Evolutionary conservation across 2,329 filamentous ascomycete species (phyloP).

Genomic region (Monosporascus sp.): DNA sequence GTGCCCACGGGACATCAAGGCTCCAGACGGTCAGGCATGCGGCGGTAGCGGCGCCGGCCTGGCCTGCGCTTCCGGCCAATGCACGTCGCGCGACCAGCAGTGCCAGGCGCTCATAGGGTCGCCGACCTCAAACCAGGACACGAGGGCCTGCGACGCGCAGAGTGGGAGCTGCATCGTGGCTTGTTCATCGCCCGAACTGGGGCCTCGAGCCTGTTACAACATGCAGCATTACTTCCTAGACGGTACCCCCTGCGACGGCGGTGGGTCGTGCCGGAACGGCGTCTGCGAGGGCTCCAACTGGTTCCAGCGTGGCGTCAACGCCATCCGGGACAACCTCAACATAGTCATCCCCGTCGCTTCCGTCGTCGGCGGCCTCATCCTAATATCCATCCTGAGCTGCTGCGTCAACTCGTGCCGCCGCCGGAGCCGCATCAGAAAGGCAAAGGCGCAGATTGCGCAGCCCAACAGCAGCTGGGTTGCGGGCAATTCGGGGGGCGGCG

Average conservation of each 20-base stretch:
- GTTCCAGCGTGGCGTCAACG: constrained; percentile 64
- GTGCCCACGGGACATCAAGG: constrained; percentile 69
- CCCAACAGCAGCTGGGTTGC: constrained; percentile 22
- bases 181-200: constrained; percentile 68
- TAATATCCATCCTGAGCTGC: constrained; percentile 66
- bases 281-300: constrained; percentile 67
- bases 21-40: constrained; percentile 66
- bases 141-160: constrained; percentile 67
- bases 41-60: constrained; percentile 59
- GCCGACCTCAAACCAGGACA: constrained; percentile 68
- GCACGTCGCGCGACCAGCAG: constrained; percentile 85
- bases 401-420: constrained; percentile 51
- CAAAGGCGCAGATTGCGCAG: constrained; percentile 18
- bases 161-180: constrained; percentile 65
- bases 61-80: constrained; percentile 85
- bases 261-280: constrained; percentile 75
- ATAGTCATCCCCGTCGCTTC: constrained; percentile 76
- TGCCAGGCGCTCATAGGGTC: constrained; percentile 80
- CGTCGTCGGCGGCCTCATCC: constrained; percentile 66
- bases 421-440: constrained; percentile 20
- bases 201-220: constrained; percentile 60
- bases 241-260: constrained; percentile 77
- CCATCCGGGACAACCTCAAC: constrained; percentile 71
- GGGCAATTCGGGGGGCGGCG: neutral
- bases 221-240: constrained; percentile 92